Conservation (phyloP, 768 basidiomycete species). For the Amanita pseudoporphyria region DNA sequence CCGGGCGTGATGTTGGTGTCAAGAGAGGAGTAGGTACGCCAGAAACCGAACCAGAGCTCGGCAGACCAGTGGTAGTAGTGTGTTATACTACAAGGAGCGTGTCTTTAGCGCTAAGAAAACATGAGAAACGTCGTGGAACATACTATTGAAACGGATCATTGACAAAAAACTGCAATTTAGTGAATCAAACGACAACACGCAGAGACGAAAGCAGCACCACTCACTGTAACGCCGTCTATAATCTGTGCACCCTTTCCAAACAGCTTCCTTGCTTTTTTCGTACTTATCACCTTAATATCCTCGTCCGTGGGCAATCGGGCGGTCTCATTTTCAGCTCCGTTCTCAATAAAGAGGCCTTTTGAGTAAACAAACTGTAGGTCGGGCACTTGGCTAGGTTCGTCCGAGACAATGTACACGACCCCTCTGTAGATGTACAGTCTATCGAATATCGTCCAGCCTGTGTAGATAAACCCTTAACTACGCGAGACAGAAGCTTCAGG, state of each 20-base stretch:
- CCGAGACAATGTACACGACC: conserved; percentile 72
- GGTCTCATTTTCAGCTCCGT: conserved; percentile 43
- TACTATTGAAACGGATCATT: conserved; percentile 87
- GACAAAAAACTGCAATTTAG: conserved; percentile 48
- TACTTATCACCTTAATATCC: conserved; percentile 70
- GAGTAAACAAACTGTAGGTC: conserved; percentile 62
- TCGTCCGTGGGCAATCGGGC: conserved; percentile 65
- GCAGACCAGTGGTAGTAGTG: conserved; percentile 95
- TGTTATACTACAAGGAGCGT: conserved; percentile 44
- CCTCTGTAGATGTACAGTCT: conserved; percentile 75
- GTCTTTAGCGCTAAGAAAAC: neutral
- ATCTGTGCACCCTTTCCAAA: conserved; percentile 68
- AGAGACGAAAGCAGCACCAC: conserved; percentile 7
- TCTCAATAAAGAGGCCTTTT: conserved; percentile 49
- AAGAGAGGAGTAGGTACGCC: conserved; percentile 82
- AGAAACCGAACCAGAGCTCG: conserved; percentile 86
- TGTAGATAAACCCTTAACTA: neutral
- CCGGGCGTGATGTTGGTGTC: conserved; percentile 56
- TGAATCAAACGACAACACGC: neutral
- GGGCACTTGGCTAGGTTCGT: conserved; percentile 59
- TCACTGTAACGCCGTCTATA: conserved; percentile 70
- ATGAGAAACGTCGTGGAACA: conserved; percentile 8
- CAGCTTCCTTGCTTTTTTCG: conserved; percentile 51
- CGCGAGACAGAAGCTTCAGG: neutral
- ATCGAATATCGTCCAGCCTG: conserved; percentile 90